Conservation (phyloP, 1,284 basidiomycete species). For the Nidula niveotomentosa region DNA sequence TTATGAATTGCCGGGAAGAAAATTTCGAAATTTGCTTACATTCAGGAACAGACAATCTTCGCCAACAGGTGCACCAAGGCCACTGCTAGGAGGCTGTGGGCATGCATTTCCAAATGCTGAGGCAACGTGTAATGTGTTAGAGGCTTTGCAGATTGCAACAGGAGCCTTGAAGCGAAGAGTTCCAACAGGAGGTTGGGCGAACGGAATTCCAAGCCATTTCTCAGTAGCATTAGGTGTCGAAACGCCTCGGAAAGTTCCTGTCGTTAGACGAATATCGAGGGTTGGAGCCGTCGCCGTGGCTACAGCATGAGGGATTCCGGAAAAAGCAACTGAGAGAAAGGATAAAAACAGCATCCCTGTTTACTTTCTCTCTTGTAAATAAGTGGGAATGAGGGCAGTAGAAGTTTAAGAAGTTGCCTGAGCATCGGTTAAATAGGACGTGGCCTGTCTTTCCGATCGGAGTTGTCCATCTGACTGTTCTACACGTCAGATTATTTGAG, state of each 20-base stretch:
- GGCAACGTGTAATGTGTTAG: constrained; percentile 38
- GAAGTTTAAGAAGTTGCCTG: too few relatives aligned
- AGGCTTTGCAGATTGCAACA: constrained; percentile 37
- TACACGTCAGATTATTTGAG: too few relatives aligned
- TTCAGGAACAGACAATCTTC: constrained; percentile 61
- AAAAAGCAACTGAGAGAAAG: too few relatives aligned
- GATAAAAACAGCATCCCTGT: too few relatives aligned
- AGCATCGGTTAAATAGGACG: too few relatives aligned
- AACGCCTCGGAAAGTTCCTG: constrained; percentile 47
- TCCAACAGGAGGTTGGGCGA: constrained; percentile 58
- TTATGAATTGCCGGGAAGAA: background rate
- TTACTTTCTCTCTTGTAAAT: too few relatives aligned
- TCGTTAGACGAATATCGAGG: constrained; percentile 37
- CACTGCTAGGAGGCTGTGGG: constrained; percentile 41
- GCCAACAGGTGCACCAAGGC: constrained; percentile 43
- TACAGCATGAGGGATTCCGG: background rate
- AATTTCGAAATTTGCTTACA: constrained; percentile 25
- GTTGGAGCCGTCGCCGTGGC: background rate
- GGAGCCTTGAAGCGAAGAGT: constrained; percentile 60
- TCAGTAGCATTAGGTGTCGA: constrained; percentile 39
- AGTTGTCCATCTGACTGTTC: too few relatives aligned
- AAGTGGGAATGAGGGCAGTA: too few relatives aligned
- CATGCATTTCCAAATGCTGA: constrained; percentile 56
- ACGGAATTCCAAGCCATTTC: constrained; percentile 67
- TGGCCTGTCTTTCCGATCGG: too few relatives aligned